A percentile compares a stretch with the other conserved stretches of the same genome.
These are phyloP conservation scores for Backusella australiensis DNA, from an alignment of 192 early-diverging fungal species.

Conservation along the genomic window DNA sequence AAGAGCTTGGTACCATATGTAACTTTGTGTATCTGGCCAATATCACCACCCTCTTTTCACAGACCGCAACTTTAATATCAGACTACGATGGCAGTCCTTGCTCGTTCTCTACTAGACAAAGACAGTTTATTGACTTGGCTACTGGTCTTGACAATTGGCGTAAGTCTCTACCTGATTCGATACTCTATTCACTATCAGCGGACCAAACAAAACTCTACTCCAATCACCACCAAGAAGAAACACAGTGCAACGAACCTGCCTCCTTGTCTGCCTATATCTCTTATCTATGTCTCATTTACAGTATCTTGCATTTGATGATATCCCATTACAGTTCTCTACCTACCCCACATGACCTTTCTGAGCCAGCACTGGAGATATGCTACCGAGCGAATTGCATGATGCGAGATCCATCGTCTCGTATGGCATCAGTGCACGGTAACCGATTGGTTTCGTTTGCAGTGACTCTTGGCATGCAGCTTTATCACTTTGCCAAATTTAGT, in stretches of 20 bases:
- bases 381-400: not conserved
- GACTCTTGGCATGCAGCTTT: not conserved
- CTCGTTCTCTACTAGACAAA: not conserved
- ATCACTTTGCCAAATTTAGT: not conserved
- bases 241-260: not conserved
- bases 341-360: not conserved
- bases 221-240: not conserved
- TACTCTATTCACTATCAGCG: not conserved
- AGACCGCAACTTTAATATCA: not conserved
- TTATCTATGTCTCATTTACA: constrained; percentile 8
- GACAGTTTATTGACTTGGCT: not conserved
- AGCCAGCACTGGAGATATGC: not conserved
- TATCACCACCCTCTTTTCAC: not conserved
- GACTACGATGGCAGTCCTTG: not conserved
- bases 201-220: not conserved
- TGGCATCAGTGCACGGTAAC: not conserved
- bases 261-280: not conserved
- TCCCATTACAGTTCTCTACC: not conserved
- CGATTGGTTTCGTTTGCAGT: not conserved
- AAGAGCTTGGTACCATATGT: not conserved
- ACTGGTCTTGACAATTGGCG: constrained; percentile 1
- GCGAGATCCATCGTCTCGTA: not conserved
- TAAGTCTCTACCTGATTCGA: not conserved
- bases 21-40: constrained; percentile 8
- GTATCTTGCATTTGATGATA: not conserved